phyloP scores from a whole-genome alignment of 768 basidiomycete genomes.

The Omphalotus guepiniiformis region DNA sequence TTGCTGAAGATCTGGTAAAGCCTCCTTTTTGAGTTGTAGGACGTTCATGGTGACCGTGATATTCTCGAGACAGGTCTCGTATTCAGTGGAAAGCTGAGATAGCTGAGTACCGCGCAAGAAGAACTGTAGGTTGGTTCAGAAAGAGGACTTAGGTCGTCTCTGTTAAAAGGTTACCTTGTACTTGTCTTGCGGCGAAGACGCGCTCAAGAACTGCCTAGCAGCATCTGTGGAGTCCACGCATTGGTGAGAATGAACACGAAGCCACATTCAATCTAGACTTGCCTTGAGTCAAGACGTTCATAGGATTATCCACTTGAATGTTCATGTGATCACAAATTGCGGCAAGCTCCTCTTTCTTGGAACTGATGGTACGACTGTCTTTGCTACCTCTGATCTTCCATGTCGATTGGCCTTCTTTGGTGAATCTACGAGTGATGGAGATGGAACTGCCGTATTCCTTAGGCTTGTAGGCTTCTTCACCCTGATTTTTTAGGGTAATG shows the following conservation, averaged over 20 bases:
- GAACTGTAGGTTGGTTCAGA: slow-evolving; percentile 48
- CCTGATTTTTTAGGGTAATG: slow-evolving; percentile 83
- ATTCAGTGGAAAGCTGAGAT: slow-evolving; percentile 82
- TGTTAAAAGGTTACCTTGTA: slow-evolving; percentile 61
- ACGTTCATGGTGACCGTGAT: slow-evolving; percentile 64
- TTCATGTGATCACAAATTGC: slow-evolving; percentile 94
- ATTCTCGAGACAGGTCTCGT: slow-evolving; percentile 70
- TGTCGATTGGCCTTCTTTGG: slow-evolving; percentile 63
- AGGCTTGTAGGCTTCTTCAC: slow-evolving; percentile 83
- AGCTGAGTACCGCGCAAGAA: slow-evolving; percentile 94
- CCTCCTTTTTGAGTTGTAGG: slow-evolving; percentile 67
- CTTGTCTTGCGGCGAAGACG: slow-evolving; percentile 77
- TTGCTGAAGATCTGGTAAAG: slow-evolving; percentile 69
- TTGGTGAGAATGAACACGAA: background rate
- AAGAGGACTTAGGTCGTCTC: background rate
- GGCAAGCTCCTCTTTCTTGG: slow-evolving; percentile 79
- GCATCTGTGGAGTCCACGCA: slow-evolving; percentile 37
- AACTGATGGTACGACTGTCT: slow-evolving; percentile 62
- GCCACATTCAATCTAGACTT: slow-evolving; percentile 13
- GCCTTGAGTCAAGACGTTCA: slow-evolving; percentile 93
- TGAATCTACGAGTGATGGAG: slow-evolving; percentile 76
- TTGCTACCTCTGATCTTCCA: slow-evolving; percentile 77
- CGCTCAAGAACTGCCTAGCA: slow-evolving; percentile 80
- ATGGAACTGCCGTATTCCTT: slow-evolving; percentile 87
- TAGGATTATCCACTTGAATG: slow-evolving; percentile 93